phyloP scores from a whole-genome alignment of 1,139 yeast genomes.

The Suhomyces coccinellae region DNA sequence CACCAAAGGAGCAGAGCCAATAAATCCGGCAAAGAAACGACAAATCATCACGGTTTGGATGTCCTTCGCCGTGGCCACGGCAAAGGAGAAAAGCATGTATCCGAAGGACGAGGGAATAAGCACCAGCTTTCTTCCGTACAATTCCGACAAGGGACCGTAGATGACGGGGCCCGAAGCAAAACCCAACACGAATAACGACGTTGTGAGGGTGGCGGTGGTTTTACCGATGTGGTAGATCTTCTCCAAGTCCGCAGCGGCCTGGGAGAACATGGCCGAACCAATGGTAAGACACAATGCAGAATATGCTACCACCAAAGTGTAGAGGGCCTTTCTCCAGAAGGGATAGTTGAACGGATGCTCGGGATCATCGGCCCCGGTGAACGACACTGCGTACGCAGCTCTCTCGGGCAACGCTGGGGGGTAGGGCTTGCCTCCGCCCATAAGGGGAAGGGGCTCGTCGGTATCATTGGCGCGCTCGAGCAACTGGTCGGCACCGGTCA shows the following conservation, averaged over 20 bases:
- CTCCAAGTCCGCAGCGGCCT: slow-evolving; percentile 45
- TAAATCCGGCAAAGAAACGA: slow-evolving; percentile 72
- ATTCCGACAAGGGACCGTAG: slow-evolving; percentile 80
- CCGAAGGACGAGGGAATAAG: slow-evolving; percentile 55
- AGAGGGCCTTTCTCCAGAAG: slow-evolving; percentile 33
- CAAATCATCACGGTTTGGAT: slow-evolving; percentile 70
- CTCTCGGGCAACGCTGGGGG: slow-evolving; percentile 55
- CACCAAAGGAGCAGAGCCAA: slow-evolving; percentile 80
- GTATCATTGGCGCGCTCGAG: slow-evolving; percentile 28
- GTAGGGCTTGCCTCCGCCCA: slow-evolving; percentile 59
- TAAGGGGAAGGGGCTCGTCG: slow-evolving; percentile 37
- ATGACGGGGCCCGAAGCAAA: slow-evolving; percentile 80
- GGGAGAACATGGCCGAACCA: slow-evolving; percentile 67
- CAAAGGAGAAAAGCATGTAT: slow-evolving; percentile 62
- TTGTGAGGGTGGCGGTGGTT: slow-evolving; percentile 61
- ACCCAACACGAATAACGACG: slow-evolving; percentile 74
- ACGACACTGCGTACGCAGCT: slow-evolving; percentile 54
- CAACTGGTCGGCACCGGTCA: slow-evolving; percentile 30
- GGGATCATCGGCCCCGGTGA: slow-evolving; percentile 63
- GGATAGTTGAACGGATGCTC: slow-evolving; percentile 65
- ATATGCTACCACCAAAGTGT: slow-evolving; percentile 19
- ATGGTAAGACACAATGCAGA: slow-evolving; percentile 47
- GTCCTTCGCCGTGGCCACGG: slow-evolving; percentile 71
- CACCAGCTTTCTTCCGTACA: slow-evolving; percentile 68
- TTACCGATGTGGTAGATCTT: slow-evolving; percentile 50